Conservation (phyloP, 2,329 filamentous ascomycete species). For the Botrytis aclada region DNA sequence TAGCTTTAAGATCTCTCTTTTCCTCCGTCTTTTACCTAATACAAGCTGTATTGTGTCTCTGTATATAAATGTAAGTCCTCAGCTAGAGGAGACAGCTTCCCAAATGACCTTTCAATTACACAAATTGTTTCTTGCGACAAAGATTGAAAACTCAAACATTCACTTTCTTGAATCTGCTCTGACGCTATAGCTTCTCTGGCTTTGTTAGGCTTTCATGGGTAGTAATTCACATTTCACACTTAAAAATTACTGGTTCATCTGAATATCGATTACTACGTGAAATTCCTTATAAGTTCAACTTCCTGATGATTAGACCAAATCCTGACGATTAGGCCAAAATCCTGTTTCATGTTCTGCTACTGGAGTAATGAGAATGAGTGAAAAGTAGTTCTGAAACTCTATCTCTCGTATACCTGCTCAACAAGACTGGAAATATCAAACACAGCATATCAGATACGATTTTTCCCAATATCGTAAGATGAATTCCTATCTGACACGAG, state of each 20-base stretch:
- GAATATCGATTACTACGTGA: neutral
- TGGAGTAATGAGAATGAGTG: neutral
- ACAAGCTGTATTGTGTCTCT: neutral
- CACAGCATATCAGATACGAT: no score
- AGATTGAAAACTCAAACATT: fast-evolving
- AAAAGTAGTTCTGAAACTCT: no score
- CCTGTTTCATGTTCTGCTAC: neutral
- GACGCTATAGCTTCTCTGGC: neutral
- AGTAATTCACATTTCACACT: neutral
- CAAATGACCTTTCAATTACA: neutral
- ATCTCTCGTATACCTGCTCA: neutral
- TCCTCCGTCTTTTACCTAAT: neutral
- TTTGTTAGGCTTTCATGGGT: neutral
- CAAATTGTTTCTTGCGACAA: fast-evolving
- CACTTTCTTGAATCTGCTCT: neutral
- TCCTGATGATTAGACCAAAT: no score
- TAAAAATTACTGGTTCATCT: neutral
- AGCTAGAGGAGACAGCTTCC: neutral
- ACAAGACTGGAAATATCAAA: neutral
- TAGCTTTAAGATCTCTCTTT: neutral
- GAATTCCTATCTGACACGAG: neutral
- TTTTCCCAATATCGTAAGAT: neutral
- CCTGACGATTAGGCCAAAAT: neutral
- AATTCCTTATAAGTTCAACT: neutral
- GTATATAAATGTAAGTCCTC: neutral